Evolutionary conservation across 2,329 filamentous ascomycete genomes (phyloP), one percentile per base, ranked within the genome.

Genomic region (Botrytis fragariae): DNA sequence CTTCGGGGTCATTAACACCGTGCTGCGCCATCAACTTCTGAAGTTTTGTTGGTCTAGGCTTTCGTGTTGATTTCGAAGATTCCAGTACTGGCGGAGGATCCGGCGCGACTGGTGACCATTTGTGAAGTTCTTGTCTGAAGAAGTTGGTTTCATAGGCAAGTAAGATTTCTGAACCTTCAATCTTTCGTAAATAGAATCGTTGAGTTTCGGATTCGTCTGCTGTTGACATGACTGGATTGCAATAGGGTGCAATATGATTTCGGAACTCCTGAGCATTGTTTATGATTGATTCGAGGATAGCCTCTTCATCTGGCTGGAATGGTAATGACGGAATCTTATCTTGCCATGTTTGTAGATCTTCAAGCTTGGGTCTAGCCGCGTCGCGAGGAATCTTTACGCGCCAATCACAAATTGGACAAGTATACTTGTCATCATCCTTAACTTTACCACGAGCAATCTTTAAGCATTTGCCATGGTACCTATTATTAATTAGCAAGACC

Each of bases 381-480:
- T 99, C 96, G 63, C 96, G 93, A 39, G 96, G 96, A 71, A 99
- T 98, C 84, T 95, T 97, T 80, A 98, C 93, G 29, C 96, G 92
- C 90, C 95, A 98, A 82, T 99, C 96, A 81, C 96, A 99, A 75
- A 99, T 97, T 0, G 96, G 96, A 79, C 96, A 99, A 1, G 95
- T 98, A 81, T 98, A 99, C 82, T 97, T 97, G 81, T 98, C 96
- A 76, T 97, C 95, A 80, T 98, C 96, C 83, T 98, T 98, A 79
- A 99, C 93, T 81, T 98, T 99, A 70, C 96, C 96, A 68, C 96
- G 90, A 4, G 96, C 96, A 80, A 99, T 98, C 85, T 99, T 99
- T 54, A 99, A 86, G 79, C 96, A 99, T 82, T 98, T 98, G 74
- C 96, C 95, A 79, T 99, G 96, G 80, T 99, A 99, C 93, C 92